Percentiles rank a stretch among this genome's conserved stretches.
Evolutionary conservation across 208 protist species (phyloP).

Genomic region (Endotrypanum monterogeii): DNA sequence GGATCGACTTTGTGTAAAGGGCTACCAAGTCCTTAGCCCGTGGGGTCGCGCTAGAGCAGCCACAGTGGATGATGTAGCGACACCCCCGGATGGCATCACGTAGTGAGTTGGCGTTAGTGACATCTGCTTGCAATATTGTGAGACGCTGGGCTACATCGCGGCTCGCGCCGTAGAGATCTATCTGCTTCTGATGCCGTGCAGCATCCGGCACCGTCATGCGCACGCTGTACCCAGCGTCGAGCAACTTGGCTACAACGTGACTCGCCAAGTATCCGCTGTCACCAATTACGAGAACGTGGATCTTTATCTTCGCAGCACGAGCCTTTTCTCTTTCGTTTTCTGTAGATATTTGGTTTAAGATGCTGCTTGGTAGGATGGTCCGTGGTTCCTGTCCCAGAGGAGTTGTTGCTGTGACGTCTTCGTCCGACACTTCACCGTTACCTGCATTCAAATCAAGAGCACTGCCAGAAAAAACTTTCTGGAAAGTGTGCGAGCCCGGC

Average conservation of each 20-base stretch:
- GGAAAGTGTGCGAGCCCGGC: conserved; percentile 73
- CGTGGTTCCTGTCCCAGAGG: conserved; percentile 18
- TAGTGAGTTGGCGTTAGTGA: conserved; percentile 76
- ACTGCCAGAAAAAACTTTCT: conserved; percentile 91
- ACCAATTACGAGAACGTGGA: conserved; percentile 86
- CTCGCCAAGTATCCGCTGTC: conserved; percentile 83
- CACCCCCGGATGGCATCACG: conserved; percentile 81
- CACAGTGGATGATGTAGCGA: conserved; percentile 90
- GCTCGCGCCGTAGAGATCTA: conserved; percentile 66
- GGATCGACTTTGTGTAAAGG: conserved; percentile 72
- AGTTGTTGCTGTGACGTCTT: conserved; percentile 37
- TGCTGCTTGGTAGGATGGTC: conserved; percentile 63
- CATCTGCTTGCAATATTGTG: conserved; percentile 65
- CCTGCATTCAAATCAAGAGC: conserved; percentile 86
- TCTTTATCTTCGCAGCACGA: conserved; percentile 77
- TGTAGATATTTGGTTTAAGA: conserved; percentile 77
- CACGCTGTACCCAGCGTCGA: conserved; percentile 89
- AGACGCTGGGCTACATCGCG: conserved; percentile 66
- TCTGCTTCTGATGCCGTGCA: conserved; percentile 58
- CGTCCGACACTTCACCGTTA: conserved; percentile 65
- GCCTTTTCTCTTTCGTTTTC: conserved; percentile 80
- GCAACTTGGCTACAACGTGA: conserved; percentile 83
- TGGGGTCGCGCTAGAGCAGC: conserved; percentile 48
- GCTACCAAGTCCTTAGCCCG: conserved; percentile 47
- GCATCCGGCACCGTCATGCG: conserved; percentile 69